Percentiles rank a stretch among this genome's conserved stretches.
Evolutionary conservation across 192 early-diverging fungal species (phyloP).

Genomic region (Coemansia sp.): DNA sequence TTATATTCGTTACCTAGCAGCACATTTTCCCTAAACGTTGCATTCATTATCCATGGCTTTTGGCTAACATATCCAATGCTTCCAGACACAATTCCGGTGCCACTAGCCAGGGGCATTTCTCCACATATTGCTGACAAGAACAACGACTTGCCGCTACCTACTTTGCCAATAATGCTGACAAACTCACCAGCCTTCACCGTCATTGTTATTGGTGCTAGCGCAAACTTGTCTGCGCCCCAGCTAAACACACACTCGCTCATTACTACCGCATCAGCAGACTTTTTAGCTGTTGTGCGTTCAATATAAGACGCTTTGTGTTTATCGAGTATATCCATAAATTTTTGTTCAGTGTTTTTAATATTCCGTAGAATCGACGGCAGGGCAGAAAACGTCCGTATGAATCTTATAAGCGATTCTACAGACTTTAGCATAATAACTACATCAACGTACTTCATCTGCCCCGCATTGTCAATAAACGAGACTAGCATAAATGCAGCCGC

Average conservation of each 20-base stretch:
- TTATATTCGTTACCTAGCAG: slow-evolving; percentile 31
- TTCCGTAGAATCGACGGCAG: neutral
- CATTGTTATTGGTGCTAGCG: slow-evolving; percentile 7
- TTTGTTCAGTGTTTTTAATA: slow-evolving; percentile 3
- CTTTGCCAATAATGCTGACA: slow-evolving; percentile 56
- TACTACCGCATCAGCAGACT: neutral
- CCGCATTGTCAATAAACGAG: slow-evolving; percentile 40
- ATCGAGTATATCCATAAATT: slow-evolving; percentile 2
- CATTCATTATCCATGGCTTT: slow-evolving; percentile 48
- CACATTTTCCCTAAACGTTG: slow-evolving; percentile 46
- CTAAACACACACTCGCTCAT: slow-evolving; percentile 20
- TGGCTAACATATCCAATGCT: slow-evolving; percentile 44
- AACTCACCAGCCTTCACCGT: slow-evolving; percentile 22
- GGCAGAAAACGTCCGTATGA: slow-evolving; percentile 2
- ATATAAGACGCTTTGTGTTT: slow-evolving; percentile 2
- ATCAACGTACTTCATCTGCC: slow-evolving; percentile 20
- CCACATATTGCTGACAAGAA: slow-evolving; percentile 57
- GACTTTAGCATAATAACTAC: slow-evolving; percentile 15
- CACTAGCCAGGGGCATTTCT: slow-evolving; percentile 76
- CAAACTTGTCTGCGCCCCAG: slow-evolving; percentile 29
- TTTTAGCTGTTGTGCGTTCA: neutral
- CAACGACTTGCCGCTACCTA: slow-evolving; percentile 62
- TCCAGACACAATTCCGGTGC: slow-evolving; percentile 69
- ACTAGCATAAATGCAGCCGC: slow-evolving; percentile 58
- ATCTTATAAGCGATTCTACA: slow-evolving; percentile 8